These are phyloP conservation scores for Fonsecaea multimorphosa DNA, from an alignment of 2,329 filamentous ascomycete genomes.

Conservation along the genomic window DNA sequence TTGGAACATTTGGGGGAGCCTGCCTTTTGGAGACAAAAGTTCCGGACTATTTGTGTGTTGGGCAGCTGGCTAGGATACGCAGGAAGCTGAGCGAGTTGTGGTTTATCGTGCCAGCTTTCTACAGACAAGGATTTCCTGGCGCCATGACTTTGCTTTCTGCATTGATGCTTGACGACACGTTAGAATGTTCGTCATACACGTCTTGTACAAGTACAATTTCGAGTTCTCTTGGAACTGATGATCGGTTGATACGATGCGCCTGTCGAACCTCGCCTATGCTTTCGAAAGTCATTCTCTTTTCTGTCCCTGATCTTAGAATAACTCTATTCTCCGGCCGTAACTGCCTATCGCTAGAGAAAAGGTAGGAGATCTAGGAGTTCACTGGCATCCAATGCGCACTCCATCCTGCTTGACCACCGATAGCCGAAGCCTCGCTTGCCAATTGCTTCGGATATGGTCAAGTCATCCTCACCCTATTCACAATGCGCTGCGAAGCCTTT, in stretches of 20 bases:
- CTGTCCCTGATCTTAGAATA: too few species aligned
- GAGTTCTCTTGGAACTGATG: background rate
- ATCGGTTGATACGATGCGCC: background rate
- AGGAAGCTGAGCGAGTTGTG: background rate
- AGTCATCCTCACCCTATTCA: too few species aligned
- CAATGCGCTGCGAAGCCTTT: too few species aligned
- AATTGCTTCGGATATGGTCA: too few species aligned
- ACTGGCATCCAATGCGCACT: too few species aligned
- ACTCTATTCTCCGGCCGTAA: too few species aligned
- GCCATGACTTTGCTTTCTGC: constrained; percentile 7
- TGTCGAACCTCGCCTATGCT: background rate
- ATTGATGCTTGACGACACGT: background rate
- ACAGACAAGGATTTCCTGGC: background rate
- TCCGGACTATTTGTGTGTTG: background rate
- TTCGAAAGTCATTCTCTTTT: too few species aligned
- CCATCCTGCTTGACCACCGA: too few species aligned
- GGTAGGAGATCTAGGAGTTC: too few species aligned
- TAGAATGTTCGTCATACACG: background rate
- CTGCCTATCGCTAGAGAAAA: too few species aligned
- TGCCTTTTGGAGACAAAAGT: constrained; percentile 10
- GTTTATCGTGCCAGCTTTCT: background rate
- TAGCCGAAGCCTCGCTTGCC: too few species aligned
- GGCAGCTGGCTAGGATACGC: background rate
- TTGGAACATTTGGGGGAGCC: background rate
- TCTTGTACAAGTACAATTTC: constrained; percentile 3